Evolutionary conservation across 1,139 yeast species (phyloP).

Genomic region (Yamadazyma epiphylla): DNA sequence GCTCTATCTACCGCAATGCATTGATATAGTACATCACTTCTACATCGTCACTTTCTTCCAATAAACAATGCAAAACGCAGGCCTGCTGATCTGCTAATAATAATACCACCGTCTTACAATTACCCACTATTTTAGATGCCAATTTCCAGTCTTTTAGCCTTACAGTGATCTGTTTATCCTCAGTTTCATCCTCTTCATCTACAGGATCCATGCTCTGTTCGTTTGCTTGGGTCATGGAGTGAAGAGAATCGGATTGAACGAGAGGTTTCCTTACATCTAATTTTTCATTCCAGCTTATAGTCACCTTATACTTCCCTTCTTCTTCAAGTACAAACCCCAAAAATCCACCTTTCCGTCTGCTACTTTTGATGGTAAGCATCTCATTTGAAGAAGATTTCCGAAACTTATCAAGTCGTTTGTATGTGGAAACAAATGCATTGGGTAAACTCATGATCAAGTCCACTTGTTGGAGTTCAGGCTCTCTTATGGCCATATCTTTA

Average conservation of each 20-base stretch:
- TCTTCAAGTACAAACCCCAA: slow-evolving; percentile 52
- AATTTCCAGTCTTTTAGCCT: slow-evolving; percentile 54
- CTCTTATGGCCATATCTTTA: slow-evolving; percentile 35
- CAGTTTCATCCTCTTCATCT: slow-evolving; percentile 19
- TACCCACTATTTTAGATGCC: slow-evolving; percentile 51
- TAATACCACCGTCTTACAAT: slow-evolving; percentile 50
- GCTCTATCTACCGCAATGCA: slow-evolving; percentile 22
- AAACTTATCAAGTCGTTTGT: slow-evolving; percentile 56
- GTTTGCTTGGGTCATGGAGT: slow-evolving; percentile 1
- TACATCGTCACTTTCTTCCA: slow-evolving; percentile 54
- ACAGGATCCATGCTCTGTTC: slow-evolving; percentile 6
- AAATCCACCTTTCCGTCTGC: slow-evolving; percentile 31
- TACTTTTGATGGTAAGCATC: slow-evolving; percentile 30
- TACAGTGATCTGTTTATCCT: slow-evolving; percentile 39
- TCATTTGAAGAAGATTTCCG: slow-evolving; percentile 33
- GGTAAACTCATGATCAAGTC: slow-evolving; percentile 52
- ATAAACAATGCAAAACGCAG: slow-evolving; percentile 52
- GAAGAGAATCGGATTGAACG: not conserved
- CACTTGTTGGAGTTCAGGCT: slow-evolving; percentile 46
- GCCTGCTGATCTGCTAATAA: slow-evolving; percentile 49
- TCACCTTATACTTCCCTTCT: slow-evolving; percentile 49
- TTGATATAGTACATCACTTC: slow-evolving; percentile 53
- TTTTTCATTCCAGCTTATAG: slow-evolving; percentile 55
- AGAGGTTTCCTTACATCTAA: slow-evolving; percentile 33
- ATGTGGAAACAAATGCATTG: slow-evolving; percentile 40